A percentile compares a stretch with the other conserved stretches of the same genome.
Evolutionary conservation across 257 asterid species (phyloP).

Genomic region (Solanum dulcamara): DNA sequence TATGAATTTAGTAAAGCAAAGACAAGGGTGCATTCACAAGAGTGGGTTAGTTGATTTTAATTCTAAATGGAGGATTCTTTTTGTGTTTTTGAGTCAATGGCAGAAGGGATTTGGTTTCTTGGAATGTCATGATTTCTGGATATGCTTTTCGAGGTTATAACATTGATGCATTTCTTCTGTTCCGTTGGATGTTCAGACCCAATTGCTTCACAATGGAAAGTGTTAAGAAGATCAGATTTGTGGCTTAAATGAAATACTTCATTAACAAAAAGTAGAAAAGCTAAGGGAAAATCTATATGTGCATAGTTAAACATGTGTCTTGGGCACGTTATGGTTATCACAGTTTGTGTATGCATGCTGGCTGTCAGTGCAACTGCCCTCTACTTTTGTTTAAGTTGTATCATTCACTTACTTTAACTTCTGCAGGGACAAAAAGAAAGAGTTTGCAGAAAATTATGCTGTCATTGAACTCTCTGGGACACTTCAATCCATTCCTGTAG

Average conservation of each 20-base stretch:
- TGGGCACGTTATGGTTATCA: neutral
- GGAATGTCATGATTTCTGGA: conserved; percentile 56
- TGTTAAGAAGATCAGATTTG: neutral
- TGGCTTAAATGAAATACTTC: neutral
- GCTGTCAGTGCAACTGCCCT: neutral
- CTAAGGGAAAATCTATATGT: neutral
- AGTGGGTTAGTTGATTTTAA: conserved; percentile 49
- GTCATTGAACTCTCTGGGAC: conserved; percentile 31
- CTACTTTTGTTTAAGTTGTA: neutral
- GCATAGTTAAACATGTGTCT: neutral
- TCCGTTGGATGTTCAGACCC: conserved; percentile 36
- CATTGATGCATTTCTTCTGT: conserved; percentile 15
- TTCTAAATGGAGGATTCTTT: conserved; percentile 41
- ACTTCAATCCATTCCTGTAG: conserved; percentile 77
- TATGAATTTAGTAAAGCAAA: conserved; percentile 31
- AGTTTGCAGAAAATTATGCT: conserved; percentile 58
- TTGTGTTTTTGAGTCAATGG: conserved; percentile 25
- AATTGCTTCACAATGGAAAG: conserved; percentile 49
- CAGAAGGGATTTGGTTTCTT: conserved; percentile 39
- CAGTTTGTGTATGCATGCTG: neutral
- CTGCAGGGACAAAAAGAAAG: conserved; percentile 79
- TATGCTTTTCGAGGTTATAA: conserved; percentile 24
- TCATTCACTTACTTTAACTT: neutral
- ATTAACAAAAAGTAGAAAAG: neutral
- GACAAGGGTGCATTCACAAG: conserved; percentile 35